Percentiles rank a stretch among this genome's conserved stretches.
Conservation (phyloP, 805 yeast genomes). For the Sugiyamaella mastotermitis region DNA sequence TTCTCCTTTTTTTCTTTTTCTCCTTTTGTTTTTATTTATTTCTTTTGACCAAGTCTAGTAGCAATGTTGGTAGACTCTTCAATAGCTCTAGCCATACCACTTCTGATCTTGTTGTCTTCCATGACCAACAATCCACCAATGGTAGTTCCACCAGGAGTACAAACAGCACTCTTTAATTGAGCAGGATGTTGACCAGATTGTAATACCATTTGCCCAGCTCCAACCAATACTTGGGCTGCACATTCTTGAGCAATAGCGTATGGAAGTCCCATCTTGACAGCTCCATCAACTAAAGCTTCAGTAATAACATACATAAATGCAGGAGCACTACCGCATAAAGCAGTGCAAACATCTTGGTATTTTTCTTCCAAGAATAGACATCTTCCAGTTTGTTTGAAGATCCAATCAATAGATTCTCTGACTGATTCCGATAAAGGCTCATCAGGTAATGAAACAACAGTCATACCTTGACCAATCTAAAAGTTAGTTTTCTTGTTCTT, state of each 20-base stretch:
- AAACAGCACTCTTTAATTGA: constrained; percentile 75
- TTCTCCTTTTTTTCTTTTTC: background rate
- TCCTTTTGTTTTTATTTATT: background rate
- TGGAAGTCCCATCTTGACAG: constrained; percentile 90
- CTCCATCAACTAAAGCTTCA: constrained; percentile 92
- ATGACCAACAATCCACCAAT: constrained; percentile 89
- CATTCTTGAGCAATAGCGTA: constrained; percentile 73
- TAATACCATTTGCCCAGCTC: constrained; percentile 86
- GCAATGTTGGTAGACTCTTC: constrained; percentile 90
- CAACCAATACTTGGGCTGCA: constrained; percentile 91
- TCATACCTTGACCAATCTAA: constrained; percentile 90
- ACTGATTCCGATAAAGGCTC: constrained; percentile 22
- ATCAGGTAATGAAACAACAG: constrained; percentile 72
- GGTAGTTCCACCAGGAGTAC: constrained; percentile 98
- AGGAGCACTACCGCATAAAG: constrained; percentile 94
- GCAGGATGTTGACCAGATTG: constrained; percentile 84
- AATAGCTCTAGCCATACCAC: constrained; percentile 81
- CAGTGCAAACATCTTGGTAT: constrained; percentile 94
- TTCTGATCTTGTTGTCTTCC: constrained; percentile 87
- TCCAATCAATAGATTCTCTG: constrained; percentile 33
- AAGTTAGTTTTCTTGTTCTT: too few species aligned
- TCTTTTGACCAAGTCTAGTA: constrained; percentile 18
- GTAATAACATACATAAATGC: constrained; percentile 86
- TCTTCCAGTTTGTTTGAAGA: constrained; percentile 37
- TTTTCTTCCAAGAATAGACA: constrained; percentile 52